Evolutionary conservation across 495 filamentous ascomycete genomes (phyloP), one percentile per base, ranked within the genome.

Genomic region (Talaromyces proteolyticus): DNA sequence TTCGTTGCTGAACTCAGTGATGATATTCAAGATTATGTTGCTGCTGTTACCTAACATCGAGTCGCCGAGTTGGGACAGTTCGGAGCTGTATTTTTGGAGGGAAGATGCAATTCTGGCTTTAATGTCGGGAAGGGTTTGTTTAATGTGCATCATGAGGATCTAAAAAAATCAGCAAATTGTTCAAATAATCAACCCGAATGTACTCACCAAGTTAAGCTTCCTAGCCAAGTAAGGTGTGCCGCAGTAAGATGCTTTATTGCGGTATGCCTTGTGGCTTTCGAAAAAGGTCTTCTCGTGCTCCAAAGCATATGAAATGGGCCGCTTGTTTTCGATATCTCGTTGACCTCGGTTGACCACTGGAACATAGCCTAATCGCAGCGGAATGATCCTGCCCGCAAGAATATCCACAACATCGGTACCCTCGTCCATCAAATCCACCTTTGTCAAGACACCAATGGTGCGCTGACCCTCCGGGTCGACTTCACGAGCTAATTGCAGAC

Each of bases 101-200:
- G 91, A 95, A 51, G 87, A 84, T 10, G 87, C 80, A 61, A 99
- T 99, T 53, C 94, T 87, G 16, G 85, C 86, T 68, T 97, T 99
- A 75, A 99, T 99, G 63, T 99, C 93, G 21, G 93, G 93, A 10
- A 99, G 80, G 6, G 93, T 99, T 74, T 99, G 93, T 70, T 99
- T 99, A 75, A 99, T 99, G 75, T 99, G 93, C 93, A 97, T 99
- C 93, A 97, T 97, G 52, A 99, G 80, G 67, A 99, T 97, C 84
- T 87, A 67, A 19, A 16, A 52, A 7, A 39, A 45, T 11, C 12
- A 34, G 5, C 29, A 6, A 37, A 37, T 17, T 34, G 12, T 11
- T 5, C 4, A 24, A 7, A 22, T 12, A 11, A 23, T 20, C 34
- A 20, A 42, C 17, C 6, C 12, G 6, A 6, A 17, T 14, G 47